These are phyloP conservation scores for Calycina herbarum DNA, from an alignment of 2,329 filamentous ascomycete species.

Conservation along the genomic window DNA sequence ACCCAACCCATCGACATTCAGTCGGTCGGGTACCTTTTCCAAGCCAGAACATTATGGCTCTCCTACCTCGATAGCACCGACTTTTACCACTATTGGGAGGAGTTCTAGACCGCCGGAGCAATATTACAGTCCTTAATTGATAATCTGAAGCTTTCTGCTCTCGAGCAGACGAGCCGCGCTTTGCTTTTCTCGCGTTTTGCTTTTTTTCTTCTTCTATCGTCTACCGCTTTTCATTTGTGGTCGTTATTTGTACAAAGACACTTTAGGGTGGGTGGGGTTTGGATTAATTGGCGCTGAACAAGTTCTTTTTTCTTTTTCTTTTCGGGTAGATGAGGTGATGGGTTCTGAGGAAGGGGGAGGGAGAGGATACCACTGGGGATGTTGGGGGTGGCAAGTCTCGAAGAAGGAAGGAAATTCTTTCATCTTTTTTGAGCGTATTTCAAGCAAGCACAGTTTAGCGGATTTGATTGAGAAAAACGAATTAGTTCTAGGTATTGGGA, in stretches of 20 bases:
- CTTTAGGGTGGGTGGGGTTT: not conserved
- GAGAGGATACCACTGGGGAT: no score
- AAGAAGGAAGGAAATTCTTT: no score
- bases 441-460: no score
- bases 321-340: not conserved
- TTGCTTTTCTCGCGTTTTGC: not conserved
- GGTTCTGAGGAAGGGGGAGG: no score
- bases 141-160: not conserved
- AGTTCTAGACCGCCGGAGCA: constrained; percentile 12
- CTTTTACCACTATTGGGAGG: not conserved
- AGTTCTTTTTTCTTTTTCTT: not conserved
- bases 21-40: not conserved
- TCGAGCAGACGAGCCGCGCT: no score
- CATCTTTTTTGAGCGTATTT: no score
- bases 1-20: constrained; percentile 7
- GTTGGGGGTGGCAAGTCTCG: no score
- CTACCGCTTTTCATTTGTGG: not conserved
- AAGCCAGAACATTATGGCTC: constrained; percentile 7
- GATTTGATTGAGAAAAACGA: no score
- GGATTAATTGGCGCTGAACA: constrained; percentile 2
- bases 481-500: no score
- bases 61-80: not conserved
- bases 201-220: no score
- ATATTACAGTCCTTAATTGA: constrained; percentile 10
- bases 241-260: not conserved